Evolutionary conservation across 257 asterid species (phyloP).

Genomic region (Solanum sejunctum): DNA sequence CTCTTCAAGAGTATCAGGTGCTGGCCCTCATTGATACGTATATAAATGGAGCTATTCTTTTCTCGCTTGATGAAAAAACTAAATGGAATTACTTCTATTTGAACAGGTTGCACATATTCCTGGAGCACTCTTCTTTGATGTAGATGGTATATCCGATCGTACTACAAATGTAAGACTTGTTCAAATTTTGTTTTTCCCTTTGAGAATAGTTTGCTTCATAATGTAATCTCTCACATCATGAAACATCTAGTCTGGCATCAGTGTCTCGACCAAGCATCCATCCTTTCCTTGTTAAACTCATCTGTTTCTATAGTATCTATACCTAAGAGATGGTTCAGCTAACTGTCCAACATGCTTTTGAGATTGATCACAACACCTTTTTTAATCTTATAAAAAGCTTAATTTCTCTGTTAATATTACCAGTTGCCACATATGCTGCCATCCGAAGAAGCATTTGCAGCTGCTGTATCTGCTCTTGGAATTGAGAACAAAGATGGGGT

Average conservation of each 20-base stretch:
- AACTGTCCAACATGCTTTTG: background rate
- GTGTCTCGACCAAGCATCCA: background rate
- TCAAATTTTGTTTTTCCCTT: background rate
- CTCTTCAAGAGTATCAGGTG: constrained; percentile 98
- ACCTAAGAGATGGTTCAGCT: background rate
- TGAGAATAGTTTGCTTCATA: background rate
- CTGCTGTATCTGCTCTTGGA: constrained; percentile 97
- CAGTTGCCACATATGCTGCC: constrained; percentile 99
- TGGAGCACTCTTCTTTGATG: constrained; percentile 89
- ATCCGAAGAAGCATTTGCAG: constrained; percentile 94
- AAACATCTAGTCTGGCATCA: background rate
- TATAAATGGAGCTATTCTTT: background rate
- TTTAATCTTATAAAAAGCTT: background rate
- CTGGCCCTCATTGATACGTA: background rate
- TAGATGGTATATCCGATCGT: constrained; percentile 79
- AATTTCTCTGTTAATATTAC: constrained; percentile 7
- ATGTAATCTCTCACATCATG: background rate
- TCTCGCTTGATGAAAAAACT: background rate
- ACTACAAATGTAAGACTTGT: constrained; percentile 48
- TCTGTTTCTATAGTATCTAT: background rate
- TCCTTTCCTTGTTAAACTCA: background rate
- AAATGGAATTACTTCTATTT: background rate
- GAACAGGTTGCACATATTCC: constrained; percentile 97
- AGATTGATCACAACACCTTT: background rate
- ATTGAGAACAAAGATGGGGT: constrained; percentile 79